Conservation (phyloP, 768 basidiomycete genomes). For the Kwoniella botswanensis region DNA sequence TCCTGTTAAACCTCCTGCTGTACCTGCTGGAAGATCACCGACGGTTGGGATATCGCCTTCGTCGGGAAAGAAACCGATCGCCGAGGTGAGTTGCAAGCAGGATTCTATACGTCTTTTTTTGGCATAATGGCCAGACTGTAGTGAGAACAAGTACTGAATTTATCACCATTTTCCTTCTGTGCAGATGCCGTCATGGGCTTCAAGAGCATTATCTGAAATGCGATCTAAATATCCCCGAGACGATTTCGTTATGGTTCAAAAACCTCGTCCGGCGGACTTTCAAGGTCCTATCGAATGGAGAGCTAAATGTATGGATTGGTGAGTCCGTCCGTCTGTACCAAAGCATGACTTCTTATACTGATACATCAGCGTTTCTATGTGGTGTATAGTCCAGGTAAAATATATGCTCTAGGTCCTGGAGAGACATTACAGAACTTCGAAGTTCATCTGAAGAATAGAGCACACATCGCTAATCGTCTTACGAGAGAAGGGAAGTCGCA, state of each 20-base stretch:
- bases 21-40: not conserved
- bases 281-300: conserved; percentile 78
- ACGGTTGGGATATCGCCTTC: not conserved
- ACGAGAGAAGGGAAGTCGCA: conserved; percentile 26
- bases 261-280: conserved; percentile 62
- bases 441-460: conserved; percentile 71
- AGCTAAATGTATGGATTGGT: conserved; percentile 96
- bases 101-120: too few species aligned
- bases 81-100: not conserved
- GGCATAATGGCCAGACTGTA: too few species aligned
- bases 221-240: conserved; percentile 78
- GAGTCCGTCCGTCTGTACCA: conserved; percentile 29
- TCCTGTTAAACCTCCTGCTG: conserved; percentile 6
- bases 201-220: conserved; percentile 70
- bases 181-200: conserved; percentile 73
- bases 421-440: conserved; percentile 88
- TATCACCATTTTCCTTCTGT: not conserved
- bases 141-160: too few species aligned
- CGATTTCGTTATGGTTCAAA: conserved; percentile 76
- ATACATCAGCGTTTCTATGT: not conserved
- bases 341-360: not conserved
- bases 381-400: conserved; percentile 60
- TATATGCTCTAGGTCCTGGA: conserved; percentile 88
- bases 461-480: conserved; percentile 52
- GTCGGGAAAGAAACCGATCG: not conserved